These are phyloP conservation scores for Suhomyces bolitotheri DNA, from an alignment of 1,139 yeast species.

Conservation along the genomic window DNA sequence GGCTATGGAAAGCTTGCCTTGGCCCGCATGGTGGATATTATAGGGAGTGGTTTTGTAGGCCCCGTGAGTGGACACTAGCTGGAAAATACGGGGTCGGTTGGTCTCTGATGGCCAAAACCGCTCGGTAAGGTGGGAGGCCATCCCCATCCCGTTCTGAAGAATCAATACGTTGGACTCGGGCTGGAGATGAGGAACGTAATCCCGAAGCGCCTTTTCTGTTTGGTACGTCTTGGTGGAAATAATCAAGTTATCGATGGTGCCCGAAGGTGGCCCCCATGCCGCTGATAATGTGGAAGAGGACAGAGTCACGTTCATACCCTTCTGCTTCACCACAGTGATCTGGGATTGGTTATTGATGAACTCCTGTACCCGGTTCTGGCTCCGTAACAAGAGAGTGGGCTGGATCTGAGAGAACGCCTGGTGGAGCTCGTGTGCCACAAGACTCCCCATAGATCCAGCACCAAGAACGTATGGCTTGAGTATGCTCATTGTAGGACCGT, in stretches of 20 bases:
- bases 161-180: slow-evolving; percentile 56
- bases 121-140: slow-evolving; percentile 52
- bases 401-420: slow-evolving; percentile 31
- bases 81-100: slow-evolving; percentile 57
- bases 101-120: slow-evolving; percentile 53
- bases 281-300: slow-evolving; percentile 16
- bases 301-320: slow-evolving; percentile 18
- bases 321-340: slow-evolving; percentile 27
- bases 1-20: slow-evolving; percentile 59
- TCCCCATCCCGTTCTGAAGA: slow-evolving; percentile 81
- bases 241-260: slow-evolving; percentile 51
- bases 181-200: slow-evolving; percentile 42
- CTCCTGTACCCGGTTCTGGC: slow-evolving; percentile 35
- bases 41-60: slow-evolving; percentile 51
- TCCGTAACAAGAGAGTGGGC: slow-evolving; percentile 41
- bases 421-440: slow-evolving; percentile 41
- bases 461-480: slow-evolving; percentile 39
- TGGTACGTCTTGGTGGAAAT: slow-evolving; percentile 67
- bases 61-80: slow-evolving; percentile 85
- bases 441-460: slow-evolving; percentile 46
- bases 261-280: slow-evolving; percentile 14
- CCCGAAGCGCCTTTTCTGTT: slow-evolving; percentile 46
- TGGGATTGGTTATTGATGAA: slow-evolving; percentile 43
- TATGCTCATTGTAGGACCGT: too few relatives aligned
- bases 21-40: slow-evolving; percentile 64